phyloP scores from a whole-genome alignment of 139 green algal species.

The Coelastrella sp. region DNA sequence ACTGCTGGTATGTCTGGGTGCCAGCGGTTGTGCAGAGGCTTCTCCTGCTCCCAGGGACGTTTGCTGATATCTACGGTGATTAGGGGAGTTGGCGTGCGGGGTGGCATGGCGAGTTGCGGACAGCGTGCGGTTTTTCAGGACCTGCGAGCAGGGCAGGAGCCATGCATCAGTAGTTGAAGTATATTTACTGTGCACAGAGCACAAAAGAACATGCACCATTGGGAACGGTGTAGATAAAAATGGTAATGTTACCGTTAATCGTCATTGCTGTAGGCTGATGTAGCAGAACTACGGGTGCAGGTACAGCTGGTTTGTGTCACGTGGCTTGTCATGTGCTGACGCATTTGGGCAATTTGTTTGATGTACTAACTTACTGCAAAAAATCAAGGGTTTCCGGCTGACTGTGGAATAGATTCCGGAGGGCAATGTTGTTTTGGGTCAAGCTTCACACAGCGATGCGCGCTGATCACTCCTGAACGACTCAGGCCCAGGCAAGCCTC shows the following conservation, averaged over 20 bases:
- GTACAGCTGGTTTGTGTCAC: neutral
- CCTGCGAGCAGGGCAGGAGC: neutral
- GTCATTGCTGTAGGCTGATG: neutral
- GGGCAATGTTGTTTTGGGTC: too few species aligned
- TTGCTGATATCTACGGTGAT: slow-evolving; percentile 75
- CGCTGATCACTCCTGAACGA: too few species aligned
- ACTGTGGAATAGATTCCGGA: too few species aligned
- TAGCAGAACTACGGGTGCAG: neutral
- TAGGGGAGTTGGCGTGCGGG: slow-evolving; percentile 59
- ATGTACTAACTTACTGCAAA: too few species aligned
- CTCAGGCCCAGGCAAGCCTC: too few species aligned
- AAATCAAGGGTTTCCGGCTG: too few species aligned
- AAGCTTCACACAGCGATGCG: too few species aligned
- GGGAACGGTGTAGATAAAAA: neutral
- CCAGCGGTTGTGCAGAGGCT: slow-evolving; percentile 81
- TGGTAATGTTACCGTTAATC: neutral
- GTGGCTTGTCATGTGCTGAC: neutral
- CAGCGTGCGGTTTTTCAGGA: neutral
- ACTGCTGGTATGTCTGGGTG: slow-evolving; percentile 79
- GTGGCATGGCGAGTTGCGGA: slow-evolving; percentile 33
- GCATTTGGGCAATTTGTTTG: too few species aligned
- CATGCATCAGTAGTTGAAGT: neutral
- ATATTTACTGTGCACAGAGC: neutral
- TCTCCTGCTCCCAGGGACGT: slow-evolving; percentile 70
- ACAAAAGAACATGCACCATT: neutral